Base-by-base conservation (phyloP, 2,329 filamentous ascomycete species). In the Fusarium equiseti region DNA sequence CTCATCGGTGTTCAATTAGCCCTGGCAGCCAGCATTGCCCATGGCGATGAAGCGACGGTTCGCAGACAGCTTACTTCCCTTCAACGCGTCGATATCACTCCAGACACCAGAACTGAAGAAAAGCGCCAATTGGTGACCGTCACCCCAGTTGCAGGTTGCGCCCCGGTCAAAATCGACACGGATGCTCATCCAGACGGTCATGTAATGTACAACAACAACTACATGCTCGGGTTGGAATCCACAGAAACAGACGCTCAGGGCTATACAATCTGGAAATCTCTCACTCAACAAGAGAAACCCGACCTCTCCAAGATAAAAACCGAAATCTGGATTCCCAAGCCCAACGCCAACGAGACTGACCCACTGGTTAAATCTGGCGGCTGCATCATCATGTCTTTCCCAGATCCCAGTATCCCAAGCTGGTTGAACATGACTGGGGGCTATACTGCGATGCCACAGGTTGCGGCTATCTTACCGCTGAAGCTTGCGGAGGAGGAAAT, bases 41-140 rank as follows among this genome's bases (percentile, higher is more conserved):
- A 66, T 4, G 62, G 63, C 0, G 63, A 66, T 11, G 63, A 66
- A 2, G 55, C 63, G 1, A 66, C 63, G 4, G 63, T 66, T 0
- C 11, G 63, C 0, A 55, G 62, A 2, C 63, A 66, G 16, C 9
- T 66, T 1, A 12, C 0, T 0, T 45, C 31, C 3, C 20, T 66
- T 0, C 22, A 45, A 8, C 2, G 38, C 1, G 6, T 66, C 0
- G 44, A 44, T 0, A 8, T 24, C 2, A 12, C 0, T 3, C 1
- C 3, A 1, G 2, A 8, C 1, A 0, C 13, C 4, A 6, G 6
- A 6, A 1, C 1, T 8, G 7, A 7, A 3, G 6, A 4, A 6
- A 31, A 5, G 4, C 9, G 4, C 2, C 22, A 27, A 9, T 9
- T 32, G 6, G 22, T 15, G 4, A 24, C 9, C 3, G 10, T 66